Conservation (phyloP, 306 rosid genomes). For the Herpetospermum pedunculosum region DNA sequence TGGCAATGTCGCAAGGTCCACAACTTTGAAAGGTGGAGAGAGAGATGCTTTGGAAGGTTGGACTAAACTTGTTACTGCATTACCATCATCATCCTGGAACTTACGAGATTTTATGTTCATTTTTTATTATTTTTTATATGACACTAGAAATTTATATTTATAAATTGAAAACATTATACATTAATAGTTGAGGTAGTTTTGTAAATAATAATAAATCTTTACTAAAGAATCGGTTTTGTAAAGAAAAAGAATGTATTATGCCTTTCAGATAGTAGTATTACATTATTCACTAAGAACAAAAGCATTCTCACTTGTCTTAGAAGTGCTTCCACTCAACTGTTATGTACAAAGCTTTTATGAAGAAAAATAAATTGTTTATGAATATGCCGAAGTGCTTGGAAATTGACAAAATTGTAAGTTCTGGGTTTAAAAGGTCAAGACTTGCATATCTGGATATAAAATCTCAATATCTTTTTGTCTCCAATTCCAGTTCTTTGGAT, state of each 20-base stretch:
- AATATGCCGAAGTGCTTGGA: background rate
- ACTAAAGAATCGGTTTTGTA: background rate
- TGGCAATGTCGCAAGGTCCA: background rate
- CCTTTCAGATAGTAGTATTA: background rate
- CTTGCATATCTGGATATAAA: background rate
- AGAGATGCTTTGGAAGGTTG: background rate
- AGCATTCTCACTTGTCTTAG: background rate
- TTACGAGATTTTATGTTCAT: background rate
- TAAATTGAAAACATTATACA: background rate
- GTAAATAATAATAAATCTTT: background rate
- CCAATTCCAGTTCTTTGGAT: background rate
- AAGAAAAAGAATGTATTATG: background rate
- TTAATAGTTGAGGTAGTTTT: background rate
- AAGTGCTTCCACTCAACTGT: background rate
- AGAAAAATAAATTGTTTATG: background rate
- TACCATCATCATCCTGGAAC: background rate
- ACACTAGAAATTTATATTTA: background rate
- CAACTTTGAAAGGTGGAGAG: background rate
- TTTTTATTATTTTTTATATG: background rate
- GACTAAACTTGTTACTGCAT: conserved; percentile 2
- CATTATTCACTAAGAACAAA: background rate
- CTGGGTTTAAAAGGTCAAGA: background rate
- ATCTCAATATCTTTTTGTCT: background rate
- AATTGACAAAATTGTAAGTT: background rate
- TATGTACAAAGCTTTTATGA: background rate